These are phyloP conservation scores for Cystofilobasidium bisporidii DNA, from an alignment of 768 basidiomycete species.

Conservation along the genomic window DNA sequence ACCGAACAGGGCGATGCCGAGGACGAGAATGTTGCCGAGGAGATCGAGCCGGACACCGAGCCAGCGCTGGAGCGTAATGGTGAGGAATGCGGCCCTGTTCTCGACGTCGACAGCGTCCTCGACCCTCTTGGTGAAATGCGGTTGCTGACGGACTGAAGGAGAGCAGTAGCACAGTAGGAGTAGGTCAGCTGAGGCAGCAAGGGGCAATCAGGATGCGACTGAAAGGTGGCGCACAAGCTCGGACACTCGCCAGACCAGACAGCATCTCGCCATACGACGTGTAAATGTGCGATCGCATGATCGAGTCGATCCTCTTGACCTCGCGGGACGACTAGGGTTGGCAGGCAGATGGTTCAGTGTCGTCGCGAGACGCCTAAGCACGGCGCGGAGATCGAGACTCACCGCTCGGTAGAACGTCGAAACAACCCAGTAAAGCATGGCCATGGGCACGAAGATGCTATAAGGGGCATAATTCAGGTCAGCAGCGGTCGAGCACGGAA, in stretches of 20 bases:
- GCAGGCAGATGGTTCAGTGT: not conserved
- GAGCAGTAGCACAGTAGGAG: no score
- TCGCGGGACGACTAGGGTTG: not conserved
- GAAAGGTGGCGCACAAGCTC: slow-evolving; percentile 9
- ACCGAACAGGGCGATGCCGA: slow-evolving; percentile 62
- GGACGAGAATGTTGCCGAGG: slow-evolving; percentile 56
- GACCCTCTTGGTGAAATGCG: slow-evolving; percentile 26
- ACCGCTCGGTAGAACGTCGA: slow-evolving; percentile 32
- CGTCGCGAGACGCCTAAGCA: no score
- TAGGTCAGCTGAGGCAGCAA: not conserved
- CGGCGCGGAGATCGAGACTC: slow-evolving; percentile 28
- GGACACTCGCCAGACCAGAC: slow-evolving; percentile 4
- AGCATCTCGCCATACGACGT: slow-evolving; percentile 28
- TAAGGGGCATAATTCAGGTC: not conserved
- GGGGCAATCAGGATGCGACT: not conserved
- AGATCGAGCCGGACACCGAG: slow-evolving; percentile 56
- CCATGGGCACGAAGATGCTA: slow-evolving; percentile 33
- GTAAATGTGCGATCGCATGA: slow-evolving; percentile 32
- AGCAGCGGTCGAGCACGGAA: not conserved
- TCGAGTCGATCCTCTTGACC: slow-evolving; percentile 33
- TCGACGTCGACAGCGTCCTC: slow-evolving; percentile 15
- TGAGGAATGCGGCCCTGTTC: slow-evolving; percentile 18
- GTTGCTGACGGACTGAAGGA: slow-evolving; percentile 20
- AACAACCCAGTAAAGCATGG: slow-evolving; percentile 27
- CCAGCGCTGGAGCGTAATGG: slow-evolving; percentile 42